Evolutionary conservation across 2,329 filamentous ascomycete genomes (phyloP), one percentile per base, ranked within the genome.

Genomic region (Bipolaris victoriae): DNA sequence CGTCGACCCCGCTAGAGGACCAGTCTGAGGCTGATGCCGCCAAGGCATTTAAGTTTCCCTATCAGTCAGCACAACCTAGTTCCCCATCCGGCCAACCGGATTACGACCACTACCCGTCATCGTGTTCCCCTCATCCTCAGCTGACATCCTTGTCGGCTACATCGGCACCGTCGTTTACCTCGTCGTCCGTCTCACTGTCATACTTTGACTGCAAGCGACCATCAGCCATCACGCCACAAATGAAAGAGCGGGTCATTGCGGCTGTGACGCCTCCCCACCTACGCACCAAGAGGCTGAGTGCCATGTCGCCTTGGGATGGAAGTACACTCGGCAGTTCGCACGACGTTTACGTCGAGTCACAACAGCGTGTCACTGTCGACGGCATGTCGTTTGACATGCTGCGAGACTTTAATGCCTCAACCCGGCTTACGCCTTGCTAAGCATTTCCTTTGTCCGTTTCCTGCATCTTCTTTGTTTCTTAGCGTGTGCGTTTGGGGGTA

Each of bases 361-460:
- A 73, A 26, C 70, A 73, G 3, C 59, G 71, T 11, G 67, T 76
- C 13, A 61, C 65, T 10, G 68, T 76, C 22, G 73, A 76, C 41
- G 74, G 74, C 46, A 66, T 75, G 65, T 70, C 71, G 0, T 76
- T 76, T 45, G 74, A 76, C 49, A 71, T 76, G 64, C 46, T 74
- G 5, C 57, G 65, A 44, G 68, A 74, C 53, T 66, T 74, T 13
- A 57, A 63, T 16, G 59, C 67, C 43, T 64, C 72, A 0, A 65
- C 60, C 13, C 52, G 61, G 47, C 40, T 57, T 6, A 75, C 72
- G 39, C 70, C 71, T 7, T 72, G 67, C 51, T 74, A 20, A 60
- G 58, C 2, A 11, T 43, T 43, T 26, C 24, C 11, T 16, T 15
- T 13, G 3, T 48, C 47, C n/a, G 10, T 49, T 35, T 52, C 41